Percentiles rank a stretch among this genome's conserved stretches.
Evolutionary conservation across 441 rosid species (phyloP).

Genomic region (Breynia disticha): DNA sequence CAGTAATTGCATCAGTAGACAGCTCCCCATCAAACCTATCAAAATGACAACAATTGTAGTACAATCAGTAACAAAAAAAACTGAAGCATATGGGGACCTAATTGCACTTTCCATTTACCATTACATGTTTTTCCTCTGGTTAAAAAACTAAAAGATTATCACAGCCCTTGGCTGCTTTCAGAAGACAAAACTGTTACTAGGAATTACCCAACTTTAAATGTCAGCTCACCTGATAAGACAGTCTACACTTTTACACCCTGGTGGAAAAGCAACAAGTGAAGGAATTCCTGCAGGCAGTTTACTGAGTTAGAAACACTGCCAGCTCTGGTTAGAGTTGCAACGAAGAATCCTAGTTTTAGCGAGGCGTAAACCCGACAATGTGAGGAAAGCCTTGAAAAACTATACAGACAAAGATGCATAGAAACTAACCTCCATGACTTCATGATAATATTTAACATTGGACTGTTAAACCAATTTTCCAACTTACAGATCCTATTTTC

Average conservation of each 20-base stretch:
- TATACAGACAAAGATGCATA: not conserved
- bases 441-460: not conserved
- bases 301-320: slow-evolving; percentile 24
- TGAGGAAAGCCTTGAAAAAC: not conserved
- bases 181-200: slow-evolving; percentile 1
- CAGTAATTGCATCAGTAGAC: slow-evolving; percentile 67
- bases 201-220: not conserved
- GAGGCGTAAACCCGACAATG: not conserved
- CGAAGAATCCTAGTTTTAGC: no score
- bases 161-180: not conserved
- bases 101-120: no score
- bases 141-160: no score
- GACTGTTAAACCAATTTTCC: not conserved
- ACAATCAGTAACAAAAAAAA: slow-evolving; percentile 5
- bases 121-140: no score
- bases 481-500: not conserved
- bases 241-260: slow-evolving; percentile 55
- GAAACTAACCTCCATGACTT: not conserved
- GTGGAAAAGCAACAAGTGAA: slow-evolving; percentile 64
- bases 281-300: slow-evolving; percentile 64
- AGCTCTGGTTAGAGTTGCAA: not conserved
- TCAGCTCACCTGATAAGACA: slow-evolving; percentile 69
- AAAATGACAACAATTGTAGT: slow-evolving; percentile 11
- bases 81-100: no score
- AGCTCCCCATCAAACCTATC: slow-evolving; percentile 76